Evolutionary conservation across 441 rosid genomes (phyloP).

Genomic region (Melastoma candidum): DNA sequence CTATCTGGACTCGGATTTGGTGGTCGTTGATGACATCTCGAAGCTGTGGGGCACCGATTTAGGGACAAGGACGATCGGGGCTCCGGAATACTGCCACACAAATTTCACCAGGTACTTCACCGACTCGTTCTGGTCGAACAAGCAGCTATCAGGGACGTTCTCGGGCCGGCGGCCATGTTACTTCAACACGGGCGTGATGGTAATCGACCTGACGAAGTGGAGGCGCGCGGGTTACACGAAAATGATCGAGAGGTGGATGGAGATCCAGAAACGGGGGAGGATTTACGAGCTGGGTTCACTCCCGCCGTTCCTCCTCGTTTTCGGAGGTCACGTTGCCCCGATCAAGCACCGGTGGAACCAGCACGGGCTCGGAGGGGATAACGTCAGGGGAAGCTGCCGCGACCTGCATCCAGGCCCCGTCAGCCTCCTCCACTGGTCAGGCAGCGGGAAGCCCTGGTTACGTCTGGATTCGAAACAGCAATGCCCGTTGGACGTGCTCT

Average conservation of each 20-base stretch:
- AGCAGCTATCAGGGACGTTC: conserved; percentile 40
- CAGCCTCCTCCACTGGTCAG: conserved; percentile 89
- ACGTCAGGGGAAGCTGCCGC: conserved; percentile 78
- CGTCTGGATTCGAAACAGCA: conserved; percentile 62
- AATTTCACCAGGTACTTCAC: conserved; percentile 81
- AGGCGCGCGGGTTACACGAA: conserved; percentile 59
- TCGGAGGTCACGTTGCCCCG: conserved; percentile 75
- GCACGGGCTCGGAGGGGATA: conserved; percentile 84
- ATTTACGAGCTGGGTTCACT: conserved; percentile 79
- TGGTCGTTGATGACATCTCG: conserved; percentile 67
- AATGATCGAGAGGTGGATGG: conserved; percentile 86
- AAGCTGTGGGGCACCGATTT: conserved; percentile 61
- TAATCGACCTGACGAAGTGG: conserved; percentile 76
- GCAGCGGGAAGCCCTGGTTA: conserved; percentile 87
- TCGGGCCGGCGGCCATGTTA: conserved; percentile 55
- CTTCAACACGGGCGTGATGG: conserved; percentile 90
- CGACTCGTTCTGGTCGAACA: conserved; percentile 48
- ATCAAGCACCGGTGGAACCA: conserved; percentile 90
- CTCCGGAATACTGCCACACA: conserved; percentile 85
- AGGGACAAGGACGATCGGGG: conserved; percentile 58
- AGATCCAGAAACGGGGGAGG: conserved; percentile 64
- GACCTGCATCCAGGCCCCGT: conserved; percentile 83
- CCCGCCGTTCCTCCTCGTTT: conserved; percentile 74
- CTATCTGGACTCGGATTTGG: conserved; percentile 75
- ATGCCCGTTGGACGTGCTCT: conserved; percentile 62